Conservation (phyloP, 441 rosid genomes). For the Adansonia grandidieri region DNA sequence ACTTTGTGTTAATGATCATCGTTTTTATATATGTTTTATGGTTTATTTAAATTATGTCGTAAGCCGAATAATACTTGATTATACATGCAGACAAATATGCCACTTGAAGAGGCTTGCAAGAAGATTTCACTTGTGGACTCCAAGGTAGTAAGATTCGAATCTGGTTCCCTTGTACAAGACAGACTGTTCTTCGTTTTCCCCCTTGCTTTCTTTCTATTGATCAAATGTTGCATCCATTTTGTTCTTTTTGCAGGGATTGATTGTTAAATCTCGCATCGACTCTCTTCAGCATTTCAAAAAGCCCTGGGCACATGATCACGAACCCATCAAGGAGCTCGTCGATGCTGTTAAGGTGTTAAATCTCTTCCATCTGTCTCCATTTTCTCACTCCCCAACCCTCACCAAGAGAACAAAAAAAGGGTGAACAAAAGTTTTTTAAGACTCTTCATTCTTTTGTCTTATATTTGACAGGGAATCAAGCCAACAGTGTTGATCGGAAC, state of each 20-base stretch:
- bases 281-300: conserved; percentile 90
- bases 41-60: not conserved
- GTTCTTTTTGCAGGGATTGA: conserved; percentile 62
- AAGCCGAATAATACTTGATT: not conserved
- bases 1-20: conserved; percentile 3
- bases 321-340: conserved; percentile 61
- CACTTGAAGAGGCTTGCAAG: conserved; percentile 75
- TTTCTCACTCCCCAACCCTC: not conserved
- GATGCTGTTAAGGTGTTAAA: conserved; percentile 70
- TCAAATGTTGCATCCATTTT: conserved; percentile 19
- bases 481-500: conserved; percentile 92
- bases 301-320: conserved; percentile 90
- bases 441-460: not conserved
- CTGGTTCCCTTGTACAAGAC: not conserved
- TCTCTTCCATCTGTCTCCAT: conserved; percentile 21
- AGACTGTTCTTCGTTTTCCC: conserved; percentile 16
- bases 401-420: not conserved
- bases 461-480: conserved; percentile 63
- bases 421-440: not conserved
- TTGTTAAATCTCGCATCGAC: conserved; percentile 75
- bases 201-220: not conserved
- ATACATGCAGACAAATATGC: conserved; percentile 56
- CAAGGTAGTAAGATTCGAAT: conserved; percentile 49
- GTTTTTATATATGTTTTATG: not conserved
- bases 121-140: conserved; percentile 90